Conservation (phyloP, 2,329 filamentous ascomycete species). For the Arthrobotrys iridis region DNA sequence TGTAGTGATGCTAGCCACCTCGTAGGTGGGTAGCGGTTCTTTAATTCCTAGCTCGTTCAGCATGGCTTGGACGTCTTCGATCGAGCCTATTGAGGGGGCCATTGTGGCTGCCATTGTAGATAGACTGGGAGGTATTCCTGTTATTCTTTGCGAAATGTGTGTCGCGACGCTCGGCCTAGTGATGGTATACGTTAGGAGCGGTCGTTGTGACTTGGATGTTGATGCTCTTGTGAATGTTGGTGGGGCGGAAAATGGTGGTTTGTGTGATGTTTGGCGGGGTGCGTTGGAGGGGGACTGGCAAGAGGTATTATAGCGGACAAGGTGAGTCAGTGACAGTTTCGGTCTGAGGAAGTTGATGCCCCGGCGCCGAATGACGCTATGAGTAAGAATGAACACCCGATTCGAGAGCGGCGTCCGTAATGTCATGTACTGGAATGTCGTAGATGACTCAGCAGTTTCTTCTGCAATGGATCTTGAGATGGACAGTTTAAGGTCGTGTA, state of each 20-base stretch:
- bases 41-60: constrained; percentile 57
- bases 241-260: constrained; percentile 11
- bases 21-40: constrained; percentile 59
- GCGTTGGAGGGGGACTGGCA: constrained; percentile 4
- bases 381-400: constrained; percentile 23
- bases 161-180: background rate
- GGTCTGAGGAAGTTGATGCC: background rate
- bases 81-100: constrained; percentile 45
- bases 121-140: background rate
- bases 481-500: background rate
- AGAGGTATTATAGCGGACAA: constrained; percentile 8
- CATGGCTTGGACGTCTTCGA: constrained; percentile 57
- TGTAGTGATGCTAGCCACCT: constrained; percentile 71
- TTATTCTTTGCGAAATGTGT: background rate
- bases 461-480: background rate
- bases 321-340: constrained; percentile 35
- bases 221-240: background rate
- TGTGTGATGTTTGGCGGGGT: constrained; percentile 8
- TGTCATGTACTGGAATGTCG: constrained; percentile 25
- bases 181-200: background rate
- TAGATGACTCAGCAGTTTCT: too few species aligned
- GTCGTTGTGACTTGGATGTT: background rate
- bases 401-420: background rate
- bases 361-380: background rate
- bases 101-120: constrained; percentile 51